Base-by-base conservation (phyloP, 495 filamentous ascomycete genomes). In the Cladorrhinum samala region DNA sequence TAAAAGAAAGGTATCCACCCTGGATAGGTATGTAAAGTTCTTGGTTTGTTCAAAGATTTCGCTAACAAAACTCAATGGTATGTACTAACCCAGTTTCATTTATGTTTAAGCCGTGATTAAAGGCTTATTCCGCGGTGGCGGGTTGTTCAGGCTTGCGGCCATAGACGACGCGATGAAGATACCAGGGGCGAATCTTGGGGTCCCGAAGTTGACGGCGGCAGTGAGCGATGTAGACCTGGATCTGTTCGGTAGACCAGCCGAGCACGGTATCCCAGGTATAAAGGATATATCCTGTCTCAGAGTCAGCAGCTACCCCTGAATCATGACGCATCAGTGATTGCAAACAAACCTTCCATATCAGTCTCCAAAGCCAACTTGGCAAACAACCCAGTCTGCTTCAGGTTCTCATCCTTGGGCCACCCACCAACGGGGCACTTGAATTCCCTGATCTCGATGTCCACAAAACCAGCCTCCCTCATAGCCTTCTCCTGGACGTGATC, bases 401-500 rank as follows among this genome's bases (percentile, higher is more conserved):
- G 46, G n/a, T 68, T 71, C 9, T 67, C 68, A 55, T 88, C 78
- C 44, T 71, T 71, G 0, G 83, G 73, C 83, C 81, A 84, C 8
- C 74, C 66, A 24, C 82, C 84, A 7, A 72, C 65, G 2, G 84
- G 84, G 21, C 78, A 66, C 59, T 82, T 1, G 4, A 54, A 8
- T 4, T 54, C 52, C 33, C 41, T 49, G 1, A 54, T 1, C 21
- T 37, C 36, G 19, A 54, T 54, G 4, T 54, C 52, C 4, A 49
- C 37, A 13, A 54, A 54, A n/a, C 52, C 52, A 14, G 52, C 52
- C 23, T 38, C 52, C 18, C 17, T 45, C 52, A 54, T 54, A 0
- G 14, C 23, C 24, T 42, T 36, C 16, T 50, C 5, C 37, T 50
- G n/a, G 49, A 50, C 19, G 65, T 63, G 42, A 54, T 67, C 41